phyloP scores from a whole-genome alignment of 139 green algal genomes.

The Asterochloris erici region DNA sequence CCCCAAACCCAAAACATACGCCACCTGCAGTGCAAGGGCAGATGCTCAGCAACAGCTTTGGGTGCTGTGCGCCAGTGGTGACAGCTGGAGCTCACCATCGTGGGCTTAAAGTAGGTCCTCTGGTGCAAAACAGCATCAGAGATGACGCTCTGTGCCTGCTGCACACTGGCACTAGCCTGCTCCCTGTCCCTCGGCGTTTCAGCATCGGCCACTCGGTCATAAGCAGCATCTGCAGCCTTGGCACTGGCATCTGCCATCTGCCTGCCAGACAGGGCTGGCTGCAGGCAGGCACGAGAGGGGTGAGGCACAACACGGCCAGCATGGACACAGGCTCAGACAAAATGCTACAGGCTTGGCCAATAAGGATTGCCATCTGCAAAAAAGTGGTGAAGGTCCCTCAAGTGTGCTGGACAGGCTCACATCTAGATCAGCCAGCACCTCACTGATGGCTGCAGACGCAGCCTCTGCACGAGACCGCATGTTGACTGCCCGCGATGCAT shows the following conservation, averaged over 20 bases:
- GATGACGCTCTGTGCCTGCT: slow-evolving; percentile 21
- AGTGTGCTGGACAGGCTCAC: not conserved
- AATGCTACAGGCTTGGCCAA: too few relatives aligned
- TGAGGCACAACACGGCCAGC: too few relatives aligned
- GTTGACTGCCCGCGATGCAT: slow-evolving; percentile 60
- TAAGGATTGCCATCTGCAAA: too few relatives aligned
- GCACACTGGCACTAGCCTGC: slow-evolving; percentile 17
- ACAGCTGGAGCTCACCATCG: slow-evolving; percentile 29
- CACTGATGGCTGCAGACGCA: slow-evolving; percentile 53
- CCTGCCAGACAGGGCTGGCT: slow-evolving; percentile 20
- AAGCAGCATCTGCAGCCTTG: slow-evolving; percentile 53
- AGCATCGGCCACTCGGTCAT: slow-evolving; percentile 54
- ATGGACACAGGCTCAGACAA: too few relatives aligned
- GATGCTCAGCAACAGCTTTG: not conserved
- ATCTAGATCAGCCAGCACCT: slow-evolving; percentile 37
- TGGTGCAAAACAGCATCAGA: slow-evolving; percentile 64
- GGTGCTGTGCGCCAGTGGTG: not conserved
- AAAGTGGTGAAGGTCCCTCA: too few relatives aligned
- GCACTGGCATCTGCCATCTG: slow-evolving; percentile 53
- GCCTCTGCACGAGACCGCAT: slow-evolving; percentile 49
- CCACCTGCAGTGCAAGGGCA: slow-evolving; percentile 16
- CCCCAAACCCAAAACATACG: slow-evolving; percentile 71
- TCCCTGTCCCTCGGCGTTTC: slow-evolving; percentile 38
- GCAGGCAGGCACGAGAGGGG: not conserved
- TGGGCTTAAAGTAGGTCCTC: slow-evolving; percentile 68